Evolutionary conservation across 2,329 filamentous ascomycete genomes (phyloP), one percentile per base, ranked within the genome.

Genomic region (Exserohilum turcica): DNA sequence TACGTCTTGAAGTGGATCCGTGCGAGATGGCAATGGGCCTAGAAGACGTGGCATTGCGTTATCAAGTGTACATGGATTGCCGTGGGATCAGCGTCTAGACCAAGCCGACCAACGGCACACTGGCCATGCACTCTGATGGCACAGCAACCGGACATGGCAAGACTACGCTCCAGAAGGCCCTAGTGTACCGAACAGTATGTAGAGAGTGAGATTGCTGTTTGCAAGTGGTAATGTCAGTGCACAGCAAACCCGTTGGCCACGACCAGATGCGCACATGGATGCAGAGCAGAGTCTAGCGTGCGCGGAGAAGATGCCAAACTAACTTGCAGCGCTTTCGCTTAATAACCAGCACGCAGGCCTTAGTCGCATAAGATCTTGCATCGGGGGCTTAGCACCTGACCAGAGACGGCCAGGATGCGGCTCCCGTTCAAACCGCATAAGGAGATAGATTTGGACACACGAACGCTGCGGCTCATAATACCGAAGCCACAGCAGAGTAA

Each of bases 1-100:
- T 94, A 94, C 79, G 77, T 88, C 0, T 81, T 90, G 8, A 86
- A 81, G 60, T 86, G 79, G 76, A 71, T 86, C 48, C 82, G 78
- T 13, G 78, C 74, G 47, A 79, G 80, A 59, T 81, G 81, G 78
- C 73, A 69, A 15, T 88, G 85, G 86, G 54, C 16, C 48, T 48
- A 56, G 48, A 50, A 16, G 21, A 21, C 16, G 31, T 27, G 21
- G 21, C 33, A 50, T 32, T 24, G 49, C 47, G 36, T 42, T 31
- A 35, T 40, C 21, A 24, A 31, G 38, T 15, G 5, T 13, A 6
- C 7, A 10, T 40, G 21, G 28, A 37, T 35, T 13, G n/a, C 33
- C 18, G 38, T 53, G 10, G 3, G 40, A 39, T 39, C 48, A 48
- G 50, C 28, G 16, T 35, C 18, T 19, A 27, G 33, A 21, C 12